Evolutionary conservation across 176 grass and related monocot species (phyloP), one percentile per base, ranked within the genome.

Genomic region (Carex kokanica): DNA sequence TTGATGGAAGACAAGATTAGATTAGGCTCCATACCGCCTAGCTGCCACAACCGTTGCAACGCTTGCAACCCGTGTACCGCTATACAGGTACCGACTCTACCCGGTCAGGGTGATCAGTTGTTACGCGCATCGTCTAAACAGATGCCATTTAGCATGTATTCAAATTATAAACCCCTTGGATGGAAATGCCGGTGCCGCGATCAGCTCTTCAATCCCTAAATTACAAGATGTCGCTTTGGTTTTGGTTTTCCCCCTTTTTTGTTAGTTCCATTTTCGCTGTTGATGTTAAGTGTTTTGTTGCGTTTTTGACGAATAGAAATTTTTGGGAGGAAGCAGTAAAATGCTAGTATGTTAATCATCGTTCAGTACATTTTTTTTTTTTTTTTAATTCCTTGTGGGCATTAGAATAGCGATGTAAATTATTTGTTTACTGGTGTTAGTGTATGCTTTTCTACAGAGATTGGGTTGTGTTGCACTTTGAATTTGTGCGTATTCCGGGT

Each of bases 151-250:
- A 60, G 45, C 3, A 70, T 77, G 81, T 83, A 84, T 66, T 87
- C 93, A 51, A 83, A 93, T 67, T 96, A 93, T 88, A 96, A 96
- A 69, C 93, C 90, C 32, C 80, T 93, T 9, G 91, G 93, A 71
- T 96, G 93, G 93, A 91, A 93, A 73, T 96, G 93, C 85, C 88
- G 74, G 58, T 96, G 93, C 85, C 74, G 90, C 73, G 73, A 90
- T 84, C 90, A 87, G 83, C 81, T 89, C 6, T 96, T 83, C 78
- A 86, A 89, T 18, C 93, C 93, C 67, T 94, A 81, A 92, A 82
- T 51, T 67, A 29, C 12, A 81, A 64, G 21, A 29, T 49, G 23
- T 55, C 43, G 16, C 6, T 74, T 74, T 74, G 41, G n/a, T 13
- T 73, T 47, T 45, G 38, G 36, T 13, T 38, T 15, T 13, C 3